Evolutionary conservation across 345 rosid species (phyloP).

Genomic region (Raphanus raphanistrum): DNA sequence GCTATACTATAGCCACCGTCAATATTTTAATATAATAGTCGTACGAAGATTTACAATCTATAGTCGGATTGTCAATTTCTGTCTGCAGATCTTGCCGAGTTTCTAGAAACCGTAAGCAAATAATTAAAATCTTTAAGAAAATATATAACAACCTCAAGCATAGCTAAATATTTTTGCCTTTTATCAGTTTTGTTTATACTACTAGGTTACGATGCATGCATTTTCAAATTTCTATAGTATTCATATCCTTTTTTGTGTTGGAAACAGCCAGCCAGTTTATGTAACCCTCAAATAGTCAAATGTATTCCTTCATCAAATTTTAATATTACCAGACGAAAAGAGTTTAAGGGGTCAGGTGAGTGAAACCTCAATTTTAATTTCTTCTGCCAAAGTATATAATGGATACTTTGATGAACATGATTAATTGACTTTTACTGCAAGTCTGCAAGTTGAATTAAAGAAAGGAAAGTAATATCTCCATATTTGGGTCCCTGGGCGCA

Average conservation of each 20-base stretch:
- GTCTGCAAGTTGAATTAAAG: constrained; percentile 19
- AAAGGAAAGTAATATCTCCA: constrained; percentile 16
- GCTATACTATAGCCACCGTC: not conserved
- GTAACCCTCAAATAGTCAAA: not conserved
- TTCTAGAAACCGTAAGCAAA: not conserved
- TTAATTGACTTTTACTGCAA: constrained; percentile 25
- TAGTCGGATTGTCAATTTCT: not conserved
- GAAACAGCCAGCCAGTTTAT: not conserved
- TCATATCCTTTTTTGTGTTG: not conserved
- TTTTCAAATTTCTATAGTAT: not conserved
- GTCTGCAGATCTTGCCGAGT: not conserved
- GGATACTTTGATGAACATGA: not conserved
- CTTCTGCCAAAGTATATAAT: not conserved
- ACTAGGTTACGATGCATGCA: not conserved
- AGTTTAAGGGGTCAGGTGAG: not conserved
- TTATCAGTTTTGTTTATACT: not conserved
- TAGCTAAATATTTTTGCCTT: not conserved
- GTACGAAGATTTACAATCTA: not conserved
- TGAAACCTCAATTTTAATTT: not conserved
- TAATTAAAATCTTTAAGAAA: not conserved
- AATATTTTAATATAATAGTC: not conserved
- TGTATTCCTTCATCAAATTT: not conserved
- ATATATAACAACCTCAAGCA: not conserved
- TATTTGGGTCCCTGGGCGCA: constrained; percentile 25
- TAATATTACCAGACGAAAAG: not conserved